These are phyloP conservation scores for Huntiella omanensis DNA, from an alignment of 2,329 filamentous ascomycete genomes.

Conservation along the genomic window DNA sequence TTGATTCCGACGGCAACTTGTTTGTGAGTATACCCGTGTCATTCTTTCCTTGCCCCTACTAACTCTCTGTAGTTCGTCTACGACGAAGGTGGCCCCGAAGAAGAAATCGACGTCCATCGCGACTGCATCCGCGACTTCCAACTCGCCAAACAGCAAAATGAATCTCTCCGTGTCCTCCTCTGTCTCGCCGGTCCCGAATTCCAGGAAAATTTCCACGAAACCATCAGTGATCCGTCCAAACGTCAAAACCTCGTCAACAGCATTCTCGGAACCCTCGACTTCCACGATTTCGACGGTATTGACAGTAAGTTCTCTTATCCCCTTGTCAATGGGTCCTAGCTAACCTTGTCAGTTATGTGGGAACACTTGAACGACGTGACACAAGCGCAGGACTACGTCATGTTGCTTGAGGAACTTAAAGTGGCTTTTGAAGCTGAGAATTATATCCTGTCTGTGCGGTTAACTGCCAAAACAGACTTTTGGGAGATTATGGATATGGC, in stretches of 20 bases:
- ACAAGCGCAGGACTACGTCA: not conserved
- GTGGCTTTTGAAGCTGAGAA: not conserved
- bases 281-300: constrained; percentile 3
- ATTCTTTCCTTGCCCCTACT: too few relatives aligned
- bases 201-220: not conserved
- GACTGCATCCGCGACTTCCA: constrained; percentile 3
- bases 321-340: not conserved
- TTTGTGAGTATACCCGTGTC: too few relatives aligned
- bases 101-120: not conserved
- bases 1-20: too few relatives aligned
- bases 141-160: not conserved
- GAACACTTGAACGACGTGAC: not conserved
- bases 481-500: too few relatives aligned
- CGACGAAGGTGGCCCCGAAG: not conserved
- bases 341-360: constrained; percentile 3
- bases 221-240: not conserved
- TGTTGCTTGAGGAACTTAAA: not conserved
- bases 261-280: not conserved
- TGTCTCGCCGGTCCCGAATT: constrained; percentile 2
- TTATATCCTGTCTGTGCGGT: constrained; percentile 3
- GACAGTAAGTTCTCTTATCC: constrained; percentile 6
- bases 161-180: constrained; percentile 2
- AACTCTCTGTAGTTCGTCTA: not conserved
- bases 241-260: not conserved
- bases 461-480: too few relatives aligned